A percentile compares a stretch with the other conserved stretches of the same genome.
Conservation (phyloP, 768 basidiomycete species). For the Mycena albidolilacea region DNA sequence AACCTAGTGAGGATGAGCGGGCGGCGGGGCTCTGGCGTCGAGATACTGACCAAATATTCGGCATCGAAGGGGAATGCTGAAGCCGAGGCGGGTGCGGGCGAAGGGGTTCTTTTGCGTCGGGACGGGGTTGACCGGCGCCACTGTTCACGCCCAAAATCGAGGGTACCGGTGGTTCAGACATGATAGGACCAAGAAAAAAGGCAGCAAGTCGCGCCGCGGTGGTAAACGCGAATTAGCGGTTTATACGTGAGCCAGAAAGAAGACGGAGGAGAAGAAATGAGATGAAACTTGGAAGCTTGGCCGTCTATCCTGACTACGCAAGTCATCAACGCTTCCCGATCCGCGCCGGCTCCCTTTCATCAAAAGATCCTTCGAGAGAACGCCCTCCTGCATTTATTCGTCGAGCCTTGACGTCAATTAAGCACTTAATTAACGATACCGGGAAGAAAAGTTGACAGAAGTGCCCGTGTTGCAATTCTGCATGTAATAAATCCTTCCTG, state of each 20-base stretch:
- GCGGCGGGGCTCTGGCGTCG: not conserved
- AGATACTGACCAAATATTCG: constrained; percentile 71
- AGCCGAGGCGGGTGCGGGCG: constrained; percentile 62
- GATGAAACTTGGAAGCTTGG: constrained; percentile 52
- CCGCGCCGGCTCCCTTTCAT: constrained; percentile 34
- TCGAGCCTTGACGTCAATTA: constrained; percentile 47
- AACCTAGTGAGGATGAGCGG: constrained; percentile 53
- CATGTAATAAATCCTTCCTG: constrained; percentile 26
- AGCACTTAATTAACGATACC: constrained; percentile 56
- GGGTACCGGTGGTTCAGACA: constrained; percentile 50
- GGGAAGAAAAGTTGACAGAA: constrained; percentile 47
- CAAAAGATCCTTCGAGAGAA: constrained; percentile 37
- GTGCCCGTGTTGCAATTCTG: constrained; percentile 29
- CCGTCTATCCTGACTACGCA: constrained; percentile 39
- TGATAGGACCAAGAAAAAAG: constrained; percentile 48
- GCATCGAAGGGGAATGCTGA: constrained; percentile 78
- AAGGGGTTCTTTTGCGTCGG: constrained; percentile 43
- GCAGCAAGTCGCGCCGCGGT: constrained; percentile 40
- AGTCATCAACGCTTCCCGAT: constrained; percentile 35
- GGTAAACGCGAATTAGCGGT: constrained; percentile 29
- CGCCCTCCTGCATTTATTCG: constrained; percentile 34
- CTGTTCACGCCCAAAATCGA: constrained; percentile 44
- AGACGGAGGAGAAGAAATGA: constrained; percentile 47
- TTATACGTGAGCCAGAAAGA: constrained; percentile 47
- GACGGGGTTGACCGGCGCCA: constrained; percentile 12